phyloP scores from a whole-genome alignment of 225 moss, liverwort and hornwort species.

The Sphagnum tenellum region DNA sequence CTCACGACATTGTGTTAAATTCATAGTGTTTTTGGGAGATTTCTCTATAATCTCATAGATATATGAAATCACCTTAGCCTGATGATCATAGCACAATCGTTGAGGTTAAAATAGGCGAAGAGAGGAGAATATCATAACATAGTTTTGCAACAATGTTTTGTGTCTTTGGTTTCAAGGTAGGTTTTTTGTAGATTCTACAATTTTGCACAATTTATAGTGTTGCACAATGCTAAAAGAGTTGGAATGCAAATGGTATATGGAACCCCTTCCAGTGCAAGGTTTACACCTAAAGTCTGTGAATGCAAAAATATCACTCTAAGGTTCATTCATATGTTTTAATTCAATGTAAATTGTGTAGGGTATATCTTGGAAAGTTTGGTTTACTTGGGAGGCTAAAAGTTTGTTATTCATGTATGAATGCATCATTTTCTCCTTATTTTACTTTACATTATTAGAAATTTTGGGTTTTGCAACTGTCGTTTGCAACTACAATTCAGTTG shows the following conservation, averaged over 20 bases:
- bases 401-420: slow-evolving; percentile 36
- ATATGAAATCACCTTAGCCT: no score
- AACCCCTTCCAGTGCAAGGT: no score
- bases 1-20: no score
- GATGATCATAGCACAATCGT: slow-evolving; percentile 22
- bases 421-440: neutral
- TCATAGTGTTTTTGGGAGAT: no score
- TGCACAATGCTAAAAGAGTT: no score
- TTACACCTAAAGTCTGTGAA: no score
- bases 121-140: slow-evolving; percentile 50
- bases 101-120: slow-evolving; percentile 49
- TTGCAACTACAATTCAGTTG: no score
- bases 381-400: slow-evolving; percentile 53
- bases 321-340: neutral
- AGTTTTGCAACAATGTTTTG: slow-evolving; percentile 45
- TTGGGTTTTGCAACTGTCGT: no score
- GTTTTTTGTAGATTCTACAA: neutral
- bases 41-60: no score
- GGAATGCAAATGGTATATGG: no score
- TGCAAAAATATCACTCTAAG: no score
- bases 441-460: no score
- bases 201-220: neutral
- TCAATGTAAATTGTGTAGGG: slow-evolving; percentile 14
- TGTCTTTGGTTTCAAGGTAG: slow-evolving; percentile 34
- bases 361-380: slow-evolving; percentile 45